Percentiles rank a stretch among this genome's conserved stretches.
phyloP scores from a whole-genome alignment of 1,284 basidiomycete genomes.

The Puccinia sorghi region DNA sequence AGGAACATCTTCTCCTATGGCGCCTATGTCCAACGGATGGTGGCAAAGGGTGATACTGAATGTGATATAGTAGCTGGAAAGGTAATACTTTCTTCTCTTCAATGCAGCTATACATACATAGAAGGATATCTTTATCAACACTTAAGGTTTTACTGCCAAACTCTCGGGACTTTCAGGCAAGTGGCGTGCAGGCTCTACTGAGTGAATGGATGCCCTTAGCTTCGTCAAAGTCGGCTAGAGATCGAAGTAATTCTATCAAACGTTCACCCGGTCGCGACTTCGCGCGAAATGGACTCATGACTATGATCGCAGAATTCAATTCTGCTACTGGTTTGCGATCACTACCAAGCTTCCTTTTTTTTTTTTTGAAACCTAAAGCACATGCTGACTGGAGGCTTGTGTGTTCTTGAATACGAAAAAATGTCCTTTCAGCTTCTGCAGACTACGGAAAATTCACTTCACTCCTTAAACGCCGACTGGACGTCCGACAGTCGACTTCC shows the following conservation, averaged over 20 bases:
- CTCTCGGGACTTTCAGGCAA: constrained; percentile 20
- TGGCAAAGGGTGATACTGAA: constrained; percentile 50
- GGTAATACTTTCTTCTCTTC: neutral
- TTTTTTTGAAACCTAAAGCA: neutral
- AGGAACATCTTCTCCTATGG: constrained; percentile 47
- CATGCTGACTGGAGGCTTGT: neutral
- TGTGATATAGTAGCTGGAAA: constrained; percentile 45
- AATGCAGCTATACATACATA: neutral
- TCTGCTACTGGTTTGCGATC: constrained; percentile 42
- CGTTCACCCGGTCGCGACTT: constrained; percentile 46
- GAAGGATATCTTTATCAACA: too few relatives aligned
- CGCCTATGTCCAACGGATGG: constrained; percentile 48
- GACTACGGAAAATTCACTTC: constrained; percentile 30
- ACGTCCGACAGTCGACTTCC: constrained; percentile 39
- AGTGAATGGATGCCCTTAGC: constrained; percentile 50
- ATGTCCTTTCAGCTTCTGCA: constrained; percentile 30
- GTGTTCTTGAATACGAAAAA: neutral
- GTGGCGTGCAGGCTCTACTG: constrained; percentile 41
- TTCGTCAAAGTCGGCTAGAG: constrained; percentile 23
- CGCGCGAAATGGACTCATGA: constrained; percentile 44
- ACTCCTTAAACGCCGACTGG: constrained; percentile 34
- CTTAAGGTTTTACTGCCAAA: neutral
- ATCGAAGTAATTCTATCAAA: constrained; percentile 31
- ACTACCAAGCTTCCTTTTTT: neutral
- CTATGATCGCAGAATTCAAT: constrained; percentile 37